Evolutionary conservation across 164 flowering plant genomes (phyloP).

Genomic region (Berberis vulgaris): DNA sequence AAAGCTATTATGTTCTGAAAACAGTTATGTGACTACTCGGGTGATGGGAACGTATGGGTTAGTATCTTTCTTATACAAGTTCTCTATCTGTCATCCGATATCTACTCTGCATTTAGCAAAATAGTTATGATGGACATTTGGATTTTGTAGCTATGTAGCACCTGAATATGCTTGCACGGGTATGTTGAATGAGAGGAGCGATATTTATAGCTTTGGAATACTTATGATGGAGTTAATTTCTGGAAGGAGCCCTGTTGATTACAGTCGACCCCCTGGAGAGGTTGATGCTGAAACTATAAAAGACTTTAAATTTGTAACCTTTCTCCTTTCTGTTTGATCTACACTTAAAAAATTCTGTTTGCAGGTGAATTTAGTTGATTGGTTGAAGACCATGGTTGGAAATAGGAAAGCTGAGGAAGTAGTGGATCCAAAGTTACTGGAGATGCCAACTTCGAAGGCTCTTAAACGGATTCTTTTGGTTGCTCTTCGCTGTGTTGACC

Average conservation of each 20-base stretch:
- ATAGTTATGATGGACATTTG: background rate
- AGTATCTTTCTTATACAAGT: no score
- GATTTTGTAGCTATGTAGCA: constrained; percentile 71
- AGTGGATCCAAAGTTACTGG: constrained; percentile 82
- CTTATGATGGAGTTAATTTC: constrained; percentile 93
- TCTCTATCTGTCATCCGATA: no score
- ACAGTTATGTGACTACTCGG: no score
- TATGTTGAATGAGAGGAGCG: constrained; percentile 91
- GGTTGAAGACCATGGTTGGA: constrained; percentile 83
- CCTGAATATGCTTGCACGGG: constrained; percentile 99
- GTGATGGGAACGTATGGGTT: no score
- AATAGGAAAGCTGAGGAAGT: constrained; percentile 67
- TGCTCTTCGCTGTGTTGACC: constrained; percentile 86
- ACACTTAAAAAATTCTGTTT: constrained; percentile 4
- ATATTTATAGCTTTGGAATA: constrained; percentile 89
- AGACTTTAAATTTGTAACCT: background rate
- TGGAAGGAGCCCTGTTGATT: constrained; percentile 86
- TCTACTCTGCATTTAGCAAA: background rate
- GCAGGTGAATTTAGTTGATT: constrained; percentile 89
- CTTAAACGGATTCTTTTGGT: constrained; percentile 74
- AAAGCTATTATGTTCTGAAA: no score
- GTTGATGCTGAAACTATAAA: constrained; percentile 14
- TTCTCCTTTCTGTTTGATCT: background rate
- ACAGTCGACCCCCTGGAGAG: constrained; percentile 75
- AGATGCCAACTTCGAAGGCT: constrained; percentile 74